Conservation (phyloP, 169 alveolate species). For the Plasmodium gallinaceum region DNA sequence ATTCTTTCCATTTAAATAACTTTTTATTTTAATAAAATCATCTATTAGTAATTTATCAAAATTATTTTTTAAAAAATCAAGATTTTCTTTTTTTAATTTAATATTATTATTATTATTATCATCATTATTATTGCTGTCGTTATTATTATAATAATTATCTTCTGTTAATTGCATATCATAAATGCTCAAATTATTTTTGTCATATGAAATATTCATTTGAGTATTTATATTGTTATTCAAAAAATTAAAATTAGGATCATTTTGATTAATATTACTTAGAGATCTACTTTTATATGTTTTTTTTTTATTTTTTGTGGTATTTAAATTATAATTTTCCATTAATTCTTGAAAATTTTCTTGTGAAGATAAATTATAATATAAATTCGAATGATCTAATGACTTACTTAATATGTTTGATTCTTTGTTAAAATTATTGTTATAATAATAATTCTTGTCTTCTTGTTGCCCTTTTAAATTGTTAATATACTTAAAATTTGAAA, state of each 20-base stretch:
- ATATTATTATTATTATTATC: not conserved
- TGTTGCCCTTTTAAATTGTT: not conserved
- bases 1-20: not conserved
- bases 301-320: not conserved
- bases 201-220: not conserved
- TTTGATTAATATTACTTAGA: not conserved
- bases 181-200: not conserved
- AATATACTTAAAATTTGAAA: not conserved
- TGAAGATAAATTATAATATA: not conserved
- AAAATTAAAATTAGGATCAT: not conserved
- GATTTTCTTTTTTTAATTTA: slow-evolving; percentile 34
- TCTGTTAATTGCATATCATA: not conserved
- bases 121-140: not conserved
- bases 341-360: not conserved
- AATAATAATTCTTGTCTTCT: not conserved
- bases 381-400: not conserved
- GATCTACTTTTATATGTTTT: slow-evolving; percentile 6
- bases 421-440: not conserved
- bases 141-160: not conserved
- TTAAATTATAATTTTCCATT: slow-evolving; percentile 1
- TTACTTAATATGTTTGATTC: slow-evolving; percentile 4
- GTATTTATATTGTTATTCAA: not conserved
- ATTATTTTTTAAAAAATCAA: slow-evolving; percentile 3
- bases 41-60: slow-evolving; percentile 19
- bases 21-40: slow-evolving; percentile 21